Evolutionary conservation across 306 rosid species (phyloP).

Genomic region (Cucumis cinereus): DNA sequence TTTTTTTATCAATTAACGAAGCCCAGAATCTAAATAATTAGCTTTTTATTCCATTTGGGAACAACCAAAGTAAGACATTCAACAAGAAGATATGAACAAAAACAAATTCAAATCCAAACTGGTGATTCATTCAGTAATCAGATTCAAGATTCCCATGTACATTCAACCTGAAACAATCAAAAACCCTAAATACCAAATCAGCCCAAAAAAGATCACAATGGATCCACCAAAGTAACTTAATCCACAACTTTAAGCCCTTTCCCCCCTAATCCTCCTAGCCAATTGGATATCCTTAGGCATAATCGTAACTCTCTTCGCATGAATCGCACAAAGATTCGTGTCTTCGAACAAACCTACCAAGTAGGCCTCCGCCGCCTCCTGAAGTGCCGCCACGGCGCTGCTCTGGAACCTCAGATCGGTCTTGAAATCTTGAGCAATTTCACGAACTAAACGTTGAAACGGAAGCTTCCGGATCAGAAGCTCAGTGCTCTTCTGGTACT

Average conservation of each 20-base stretch:
- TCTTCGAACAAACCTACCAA: conserved; percentile 7
- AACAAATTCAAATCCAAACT: too few species aligned
- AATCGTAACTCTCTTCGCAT: conserved; percentile 7
- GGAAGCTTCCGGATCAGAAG: conserved; percentile 9
- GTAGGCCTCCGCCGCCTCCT: conserved; percentile 11
- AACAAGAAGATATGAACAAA: neutral
- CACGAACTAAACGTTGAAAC: conserved; percentile 10
- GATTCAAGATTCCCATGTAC: neutral
- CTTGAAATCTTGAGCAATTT: conserved; percentile 9
- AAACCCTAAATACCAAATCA: neutral
- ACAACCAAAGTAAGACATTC: too few species aligned
- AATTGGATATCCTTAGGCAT: conserved; percentile 9
- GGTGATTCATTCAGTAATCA: neutral
- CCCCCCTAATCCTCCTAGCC: conserved; percentile 11
- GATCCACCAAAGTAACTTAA: neutral
- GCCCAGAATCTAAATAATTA: too few species aligned
- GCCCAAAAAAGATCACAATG: neutral
- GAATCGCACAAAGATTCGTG: conserved; percentile 11
- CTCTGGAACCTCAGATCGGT: conserved; percentile 13
- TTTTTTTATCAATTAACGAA: too few species aligned
- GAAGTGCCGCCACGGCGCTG: conserved; percentile 8
- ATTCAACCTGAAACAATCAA: neutral
- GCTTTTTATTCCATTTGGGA: too few species aligned
- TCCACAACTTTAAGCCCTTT: neutral
- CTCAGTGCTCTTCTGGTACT: conserved; percentile 11